Conservation (phyloP, 2,329 filamentous ascomycete species). For the Calonectria pseudoturangicola region DNA sequence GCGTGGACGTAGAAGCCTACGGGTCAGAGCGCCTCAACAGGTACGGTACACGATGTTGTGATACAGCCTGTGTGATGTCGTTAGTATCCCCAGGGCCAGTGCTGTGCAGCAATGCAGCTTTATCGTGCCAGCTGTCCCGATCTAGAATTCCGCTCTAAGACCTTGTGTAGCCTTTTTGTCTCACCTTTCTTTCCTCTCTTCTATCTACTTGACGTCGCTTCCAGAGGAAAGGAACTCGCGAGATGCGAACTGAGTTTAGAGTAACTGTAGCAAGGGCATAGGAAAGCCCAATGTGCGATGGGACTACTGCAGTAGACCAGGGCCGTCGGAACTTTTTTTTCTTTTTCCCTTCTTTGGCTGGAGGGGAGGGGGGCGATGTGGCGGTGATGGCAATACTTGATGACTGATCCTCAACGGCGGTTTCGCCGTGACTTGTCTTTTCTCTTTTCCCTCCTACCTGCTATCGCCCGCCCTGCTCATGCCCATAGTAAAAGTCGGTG, state of each 20-base stretch:
- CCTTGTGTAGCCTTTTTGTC: conserved; percentile 10
- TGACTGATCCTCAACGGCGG: conserved; percentile 14
- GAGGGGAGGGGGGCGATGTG: conserved; percentile 24
- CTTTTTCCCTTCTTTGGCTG: not conserved
- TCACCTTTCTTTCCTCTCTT: not conserved
- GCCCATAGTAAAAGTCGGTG: conserved; percentile 3
- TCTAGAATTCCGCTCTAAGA: conserved; percentile 28
- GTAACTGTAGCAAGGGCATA: conserved; percentile 18
- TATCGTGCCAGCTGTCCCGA: conserved; percentile 23
- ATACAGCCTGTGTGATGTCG: conserved; percentile 25
- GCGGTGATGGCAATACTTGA: conserved; percentile 29
- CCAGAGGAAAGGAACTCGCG: conserved; percentile 15
- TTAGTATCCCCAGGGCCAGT: conserved; percentile 17
- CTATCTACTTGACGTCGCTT: not conserved
- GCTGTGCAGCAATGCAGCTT: conserved; percentile 24
- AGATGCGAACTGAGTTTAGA: conserved; percentile 2
- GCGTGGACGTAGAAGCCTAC: not conserved
- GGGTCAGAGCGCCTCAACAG: conserved; percentile 23
- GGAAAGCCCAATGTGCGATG: not conserved
- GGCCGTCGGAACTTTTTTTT: conserved; percentile 16
- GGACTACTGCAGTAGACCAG: conserved; percentile 19
- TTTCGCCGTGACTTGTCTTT: conserved; percentile 7
- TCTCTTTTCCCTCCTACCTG: not conserved
- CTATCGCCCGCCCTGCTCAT: conserved; percentile 5
- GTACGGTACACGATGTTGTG: conserved; percentile 19